A percentile compares a stretch with the other conserved stretches of the same genome.
These are phyloP conservation scores for Middelhovenomyces tepae DNA, from an alignment of 805 yeast genomes.

Conservation along the genomic window DNA sequence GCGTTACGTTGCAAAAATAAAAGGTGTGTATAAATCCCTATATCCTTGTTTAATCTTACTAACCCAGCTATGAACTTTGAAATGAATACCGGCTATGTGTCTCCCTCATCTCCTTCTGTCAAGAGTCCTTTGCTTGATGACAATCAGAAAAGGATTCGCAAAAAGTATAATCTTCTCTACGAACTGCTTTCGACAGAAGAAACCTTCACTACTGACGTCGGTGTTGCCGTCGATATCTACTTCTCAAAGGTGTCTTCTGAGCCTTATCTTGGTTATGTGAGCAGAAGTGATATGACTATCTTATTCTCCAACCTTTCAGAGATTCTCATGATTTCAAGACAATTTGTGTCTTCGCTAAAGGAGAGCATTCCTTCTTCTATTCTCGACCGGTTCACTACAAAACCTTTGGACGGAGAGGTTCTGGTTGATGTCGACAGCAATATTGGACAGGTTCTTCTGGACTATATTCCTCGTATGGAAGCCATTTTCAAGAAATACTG, in stretches of 20 bases:
- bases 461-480: slow-evolving; percentile 25
- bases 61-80: too few species aligned
- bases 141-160: slow-evolving; percentile 13
- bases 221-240: slow-evolving; percentile 27
- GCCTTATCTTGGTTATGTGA: slow-evolving; percentile 17
- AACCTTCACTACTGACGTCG: slow-evolving; percentile 30
- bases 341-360: slow-evolving; percentile 23
- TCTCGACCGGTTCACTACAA: slow-evolving; percentile 14
- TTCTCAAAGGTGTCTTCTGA: slow-evolving; percentile 20
- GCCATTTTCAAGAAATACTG: slow-evolving; percentile 27
- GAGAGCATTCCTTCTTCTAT: slow-evolving; percentile 23
- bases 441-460: slow-evolving; percentile 26
- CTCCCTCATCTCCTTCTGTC: too few species aligned
- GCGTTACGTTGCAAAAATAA: too few species aligned
- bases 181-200: slow-evolving; percentile 32
- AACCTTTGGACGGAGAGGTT: slow-evolving; percentile 12
- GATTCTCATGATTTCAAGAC: slow-evolving; percentile 23
- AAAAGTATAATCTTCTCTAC: slow-evolving; percentile 24
- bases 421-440: slow-evolving; percentile 18
- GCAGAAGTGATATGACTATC: slow-evolving; percentile 18
- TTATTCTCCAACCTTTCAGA: slow-evolving; percentile 29
- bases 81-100: too few species aligned
- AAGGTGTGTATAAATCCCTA: too few species aligned
- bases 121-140: too few species aligned
- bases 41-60: too few species aligned